Percentiles rank a stretch among this genome's conserved stretches.
Conservation (phyloP, 2,329 filamentous ascomycete species). For the Paraconiothyrium brasiliense region DNA sequence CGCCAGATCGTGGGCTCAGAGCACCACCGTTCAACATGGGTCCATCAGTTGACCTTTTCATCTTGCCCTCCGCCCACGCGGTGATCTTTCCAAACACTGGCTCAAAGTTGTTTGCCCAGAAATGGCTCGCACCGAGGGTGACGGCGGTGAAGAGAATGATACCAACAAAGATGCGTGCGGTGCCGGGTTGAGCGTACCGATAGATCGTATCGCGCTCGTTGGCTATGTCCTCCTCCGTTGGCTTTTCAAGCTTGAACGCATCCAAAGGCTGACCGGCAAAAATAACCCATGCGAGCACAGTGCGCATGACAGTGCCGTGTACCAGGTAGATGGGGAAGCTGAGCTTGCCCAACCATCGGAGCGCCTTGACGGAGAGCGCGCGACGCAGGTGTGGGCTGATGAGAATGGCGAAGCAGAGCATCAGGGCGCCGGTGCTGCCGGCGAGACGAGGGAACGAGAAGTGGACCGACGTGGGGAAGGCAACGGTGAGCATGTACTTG, state of each 20-base stretch:
- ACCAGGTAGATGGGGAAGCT: conserved; percentile 13
- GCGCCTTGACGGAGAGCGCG: conserved; percentile 6
- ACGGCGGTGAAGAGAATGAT: not conserved
- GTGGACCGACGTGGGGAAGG: not conserved
- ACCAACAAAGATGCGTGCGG: not conserved
- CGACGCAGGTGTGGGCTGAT: conserved; percentile 1
- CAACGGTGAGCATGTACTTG: not conserved
- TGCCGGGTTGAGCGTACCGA: conserved; percentile 7
- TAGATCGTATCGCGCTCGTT: not conserved
- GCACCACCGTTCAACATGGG: not conserved
- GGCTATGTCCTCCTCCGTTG: not conserved
- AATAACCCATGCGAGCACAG: conserved; percentile 8
- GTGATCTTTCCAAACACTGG: conserved; percentile 9
- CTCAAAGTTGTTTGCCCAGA: conserved; percentile 12
- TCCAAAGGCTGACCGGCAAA: conserved; percentile 9
- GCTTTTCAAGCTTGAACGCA: not conserved
- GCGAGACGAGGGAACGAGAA: not conserved
- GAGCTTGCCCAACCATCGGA: conserved; percentile 13
- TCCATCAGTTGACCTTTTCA: not conserved
- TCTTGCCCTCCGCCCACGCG: conserved; percentile 9
- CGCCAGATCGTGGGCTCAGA: not conserved
- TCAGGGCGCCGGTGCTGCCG: conserved; percentile 10
- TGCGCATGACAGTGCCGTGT: conserved; percentile 12
- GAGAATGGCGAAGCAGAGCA: conserved; percentile 11
- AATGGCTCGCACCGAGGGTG: conserved; percentile 7